Conservation (phyloP, 768 basidiomycete species). For the Podaxis mareebaensis region DNA sequence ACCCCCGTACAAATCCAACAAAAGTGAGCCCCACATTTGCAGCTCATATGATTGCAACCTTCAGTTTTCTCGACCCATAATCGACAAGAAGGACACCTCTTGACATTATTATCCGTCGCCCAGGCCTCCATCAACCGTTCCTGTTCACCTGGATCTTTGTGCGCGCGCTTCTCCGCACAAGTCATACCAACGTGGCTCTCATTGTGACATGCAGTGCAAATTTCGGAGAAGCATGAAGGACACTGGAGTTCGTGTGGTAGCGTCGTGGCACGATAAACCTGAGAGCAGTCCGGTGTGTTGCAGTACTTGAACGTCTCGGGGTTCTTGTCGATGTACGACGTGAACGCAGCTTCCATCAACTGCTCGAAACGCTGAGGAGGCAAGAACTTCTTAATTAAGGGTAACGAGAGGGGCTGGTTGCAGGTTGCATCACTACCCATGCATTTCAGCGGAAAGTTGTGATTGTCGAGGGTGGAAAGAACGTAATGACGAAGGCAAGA, state of each 20-base stretch:
- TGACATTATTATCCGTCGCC: slow-evolving; percentile 37
- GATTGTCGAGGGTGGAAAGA: slow-evolving; percentile 38
- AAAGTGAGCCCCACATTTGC: slow-evolving; percentile 47
- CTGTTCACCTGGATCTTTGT: slow-evolving; percentile 38
- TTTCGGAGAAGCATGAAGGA: slow-evolving; percentile 49
- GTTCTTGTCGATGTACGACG: slow-evolving; percentile 52
- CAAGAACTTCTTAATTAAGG: slow-evolving; percentile 52
- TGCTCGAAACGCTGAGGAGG: slow-evolving; percentile 48
- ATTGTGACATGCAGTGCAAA: slow-evolving; percentile 51
- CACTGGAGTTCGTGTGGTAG: slow-evolving; percentile 38
- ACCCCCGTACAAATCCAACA: slow-evolving; percentile 22
- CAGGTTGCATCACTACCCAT: slow-evolving; percentile 63
- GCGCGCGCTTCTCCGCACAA: slow-evolving; percentile 39
- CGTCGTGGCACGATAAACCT: slow-evolving; percentile 52
- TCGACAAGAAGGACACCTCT: slow-evolving; percentile 47
- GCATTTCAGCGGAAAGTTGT: slow-evolving; percentile 62
- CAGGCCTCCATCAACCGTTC: slow-evolving; percentile 43
- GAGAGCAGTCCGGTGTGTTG: slow-evolving; percentile 70
- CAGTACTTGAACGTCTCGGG: slow-evolving; percentile 64
- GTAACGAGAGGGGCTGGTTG: slow-evolving; percentile 51
- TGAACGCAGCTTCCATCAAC: slow-evolving; percentile 58
- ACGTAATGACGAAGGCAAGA: slow-evolving; percentile 51
- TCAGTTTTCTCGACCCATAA: slow-evolving; percentile 48
- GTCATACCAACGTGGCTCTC: slow-evolving; percentile 53
- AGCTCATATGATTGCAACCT: slow-evolving; percentile 59